Evolutionary conservation across 2,329 filamentous ascomycete genomes (phyloP).

Genomic region (Colletotrichum neosansevieriae): DNA sequence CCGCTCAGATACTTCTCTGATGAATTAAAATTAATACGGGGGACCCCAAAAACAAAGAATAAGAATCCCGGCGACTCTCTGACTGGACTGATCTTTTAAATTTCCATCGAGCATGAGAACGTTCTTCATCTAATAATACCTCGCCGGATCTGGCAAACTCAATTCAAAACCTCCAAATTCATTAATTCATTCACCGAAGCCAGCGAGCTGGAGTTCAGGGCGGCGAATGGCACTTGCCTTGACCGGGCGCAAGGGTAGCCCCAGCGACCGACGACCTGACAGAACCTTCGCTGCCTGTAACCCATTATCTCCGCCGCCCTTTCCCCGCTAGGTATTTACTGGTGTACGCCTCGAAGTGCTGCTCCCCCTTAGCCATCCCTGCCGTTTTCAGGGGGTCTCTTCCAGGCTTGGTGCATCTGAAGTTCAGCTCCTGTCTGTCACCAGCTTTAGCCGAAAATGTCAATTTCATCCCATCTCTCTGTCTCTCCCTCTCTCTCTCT

Average conservation of each 20-base stretch:
- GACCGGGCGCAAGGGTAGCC: background rate
- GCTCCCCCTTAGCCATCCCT: conserved; percentile 17
- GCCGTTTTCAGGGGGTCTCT: conserved; percentile 26
- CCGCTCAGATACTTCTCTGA: too few species aligned
- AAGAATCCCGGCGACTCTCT: too few species aligned
- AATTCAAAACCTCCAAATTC: too few species aligned
- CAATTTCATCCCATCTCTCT: conserved; percentile 29
- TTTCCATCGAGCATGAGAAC: too few species aligned
- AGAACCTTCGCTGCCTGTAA: too few species aligned
- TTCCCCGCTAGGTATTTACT: conserved; percentile 17
- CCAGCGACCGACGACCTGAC: background rate
- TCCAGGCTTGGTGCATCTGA: conserved; percentile 26
- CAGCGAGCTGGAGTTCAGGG: too few species aligned
- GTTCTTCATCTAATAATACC: background rate
- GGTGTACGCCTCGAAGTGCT: conserved; percentile 1
- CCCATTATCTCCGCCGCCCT: background rate
- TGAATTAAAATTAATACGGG: too few species aligned
- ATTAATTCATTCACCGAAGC: too few species aligned
- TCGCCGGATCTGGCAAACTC: too few species aligned
- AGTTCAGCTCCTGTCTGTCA: conserved; percentile 31
- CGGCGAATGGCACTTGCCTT: background rate
- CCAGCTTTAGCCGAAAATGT: background rate
- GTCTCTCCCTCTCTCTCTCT: background rate
- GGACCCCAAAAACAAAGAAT: too few species aligned
- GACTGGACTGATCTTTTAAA: background rate